Base-by-base conservation (phyloP, 768 basidiomycete species). In the Psilocybe azurescens region DNA sequence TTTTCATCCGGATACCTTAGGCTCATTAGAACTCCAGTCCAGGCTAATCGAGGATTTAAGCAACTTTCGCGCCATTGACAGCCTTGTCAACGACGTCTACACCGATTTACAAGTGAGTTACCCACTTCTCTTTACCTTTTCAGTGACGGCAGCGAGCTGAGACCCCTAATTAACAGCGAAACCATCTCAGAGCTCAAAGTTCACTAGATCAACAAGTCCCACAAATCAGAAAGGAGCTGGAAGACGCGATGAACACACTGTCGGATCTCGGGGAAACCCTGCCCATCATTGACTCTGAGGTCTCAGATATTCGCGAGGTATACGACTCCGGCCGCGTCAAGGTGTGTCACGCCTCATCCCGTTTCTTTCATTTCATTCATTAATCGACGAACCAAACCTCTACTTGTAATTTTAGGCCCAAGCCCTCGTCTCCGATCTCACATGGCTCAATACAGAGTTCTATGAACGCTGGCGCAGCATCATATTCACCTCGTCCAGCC, bases 381-480 rank as follows among this genome's bases (percentile, higher is more conserved):
- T 39, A 9, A 39, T 39, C 14, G 14, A 39, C 38, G 7, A 39
- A 9, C 9, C 2, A 38, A 32, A 47, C 50, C 16, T 24, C 0
- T 24, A 24, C 24, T 24, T 24, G 24, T 24, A 24, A 24, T 24
- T 58, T 16, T 65, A 93, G 91, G 91, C 91, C 8, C 80, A 83
- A 66, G 74, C 79, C 5, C 84, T 93, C 16, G 85, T 88, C n/a
- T 72, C 73, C 2, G 87, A 88, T 57, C 77, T 93, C 48, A 80
- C 80, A 56, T 93, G 91, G 91, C 79, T 92, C 24, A 91, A 93
- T 70, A 92, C 88, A 0, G 88, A 89, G 52, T 87, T 90, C 72
- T 89, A 89, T 59, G 87, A 89, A 71, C 88, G 91, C 11, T 89
- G 89, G 85, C 83, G 89, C 47, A 74, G 82, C 24, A 89, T 87